Evolutionary conservation across 2,329 filamentous ascomycete genomes (phyloP).

Genomic region (Colletotrichum gigasporum): DNA sequence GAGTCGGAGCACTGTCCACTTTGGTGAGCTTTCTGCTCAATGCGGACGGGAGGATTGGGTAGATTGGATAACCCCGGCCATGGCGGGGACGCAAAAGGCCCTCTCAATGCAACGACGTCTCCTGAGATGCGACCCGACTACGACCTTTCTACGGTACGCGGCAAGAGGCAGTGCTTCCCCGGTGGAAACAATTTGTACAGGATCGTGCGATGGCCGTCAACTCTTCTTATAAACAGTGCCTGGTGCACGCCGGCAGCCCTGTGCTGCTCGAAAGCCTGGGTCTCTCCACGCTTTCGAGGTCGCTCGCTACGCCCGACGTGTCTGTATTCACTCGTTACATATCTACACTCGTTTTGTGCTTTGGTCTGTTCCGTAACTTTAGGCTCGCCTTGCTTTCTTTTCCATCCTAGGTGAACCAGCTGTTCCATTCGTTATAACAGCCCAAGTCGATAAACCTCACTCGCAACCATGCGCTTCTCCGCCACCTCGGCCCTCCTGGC

Average conservation of each 20-base stretch:
- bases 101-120: neutral
- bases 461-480: constrained; percentile 1
- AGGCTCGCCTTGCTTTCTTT: neutral
- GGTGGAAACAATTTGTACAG: no score
- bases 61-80: neutral
- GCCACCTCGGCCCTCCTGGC: neutral
- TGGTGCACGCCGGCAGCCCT: neutral
- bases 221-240: neutral
- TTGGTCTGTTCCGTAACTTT: neutral
- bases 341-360: neutral
- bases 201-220: neutral
- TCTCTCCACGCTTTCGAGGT: constrained; percentile 1
- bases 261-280: neutral
- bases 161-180: no score
- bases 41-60: neutral
- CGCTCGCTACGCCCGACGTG: neutral
- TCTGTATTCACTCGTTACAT: neutral
- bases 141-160: no score
- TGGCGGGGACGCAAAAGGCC: neutral
- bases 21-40: neutral
- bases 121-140: neutral
- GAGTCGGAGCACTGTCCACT: neutral
- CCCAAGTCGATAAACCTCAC: neutral
- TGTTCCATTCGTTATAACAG: neutral
- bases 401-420: neutral